Conservation (phyloP, 1,284 basidiomycete species). For the Takashimella koratensis region DNA sequence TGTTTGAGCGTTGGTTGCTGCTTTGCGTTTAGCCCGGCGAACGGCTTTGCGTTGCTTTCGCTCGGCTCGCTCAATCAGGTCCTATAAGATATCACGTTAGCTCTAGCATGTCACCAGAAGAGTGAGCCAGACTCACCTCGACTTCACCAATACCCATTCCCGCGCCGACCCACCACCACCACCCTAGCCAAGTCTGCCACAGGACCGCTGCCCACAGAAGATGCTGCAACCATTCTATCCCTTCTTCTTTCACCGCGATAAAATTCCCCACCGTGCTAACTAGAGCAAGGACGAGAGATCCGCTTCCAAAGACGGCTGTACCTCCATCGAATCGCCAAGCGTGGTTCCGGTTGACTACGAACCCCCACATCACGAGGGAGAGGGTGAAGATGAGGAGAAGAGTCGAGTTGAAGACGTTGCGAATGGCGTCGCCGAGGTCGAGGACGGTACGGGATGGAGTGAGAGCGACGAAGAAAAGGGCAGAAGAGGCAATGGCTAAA, state of each 20-base stretch:
- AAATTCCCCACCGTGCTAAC: conserved; percentile 79
- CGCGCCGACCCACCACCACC: conserved; percentile 98
- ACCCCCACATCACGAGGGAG: conserved; percentile 89
- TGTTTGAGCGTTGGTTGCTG: conserved; percentile 5
- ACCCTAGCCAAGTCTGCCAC: conserved; percentile 79
- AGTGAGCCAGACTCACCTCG: conserved; percentile 38
- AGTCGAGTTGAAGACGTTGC: conserved; percentile 93
- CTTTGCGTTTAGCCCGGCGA: conserved; percentile 19
- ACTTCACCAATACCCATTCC: conserved; percentile 61
- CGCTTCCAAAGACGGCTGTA: conserved; percentile 86
- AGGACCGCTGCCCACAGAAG: conserved; percentile 82
- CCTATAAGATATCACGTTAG: conserved; percentile 25
- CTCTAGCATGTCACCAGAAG: background rate
- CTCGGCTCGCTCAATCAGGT: conserved; percentile 42
- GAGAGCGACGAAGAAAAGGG: conserved; percentile 80
- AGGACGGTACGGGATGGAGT: conserved; percentile 53
- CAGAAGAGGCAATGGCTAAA: conserved; percentile 76
- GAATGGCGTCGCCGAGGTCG: conserved; percentile 69
- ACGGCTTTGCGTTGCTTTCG: conserved; percentile 39
- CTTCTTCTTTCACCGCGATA: conserved; percentile 74
- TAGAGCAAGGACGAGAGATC: conserved; percentile 71
- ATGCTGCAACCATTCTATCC: conserved; percentile 78
- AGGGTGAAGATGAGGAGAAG: conserved; percentile 89
- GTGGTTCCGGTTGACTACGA: conserved; percentile 78
- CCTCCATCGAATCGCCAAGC: conserved; percentile 96